A percentile compares a stretch with the other conserved stretches of the same genome.
Conservation (phyloP, 2,329 filamentous ascomycete genomes). For the Pseudocercospora fijiensis region DNA sequence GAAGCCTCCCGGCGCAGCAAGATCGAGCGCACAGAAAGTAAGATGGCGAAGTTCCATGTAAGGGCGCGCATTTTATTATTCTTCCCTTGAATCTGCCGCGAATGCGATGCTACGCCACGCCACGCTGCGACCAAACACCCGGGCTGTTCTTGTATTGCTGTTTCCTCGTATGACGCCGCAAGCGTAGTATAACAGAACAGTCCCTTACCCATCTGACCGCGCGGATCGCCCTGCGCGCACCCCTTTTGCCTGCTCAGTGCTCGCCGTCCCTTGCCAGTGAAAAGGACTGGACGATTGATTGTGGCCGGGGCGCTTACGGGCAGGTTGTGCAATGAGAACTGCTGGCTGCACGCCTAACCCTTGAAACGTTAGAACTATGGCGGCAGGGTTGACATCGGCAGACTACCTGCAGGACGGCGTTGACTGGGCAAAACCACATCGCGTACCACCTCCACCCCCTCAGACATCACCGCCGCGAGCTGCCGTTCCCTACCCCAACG, state of each 20-base stretch:
- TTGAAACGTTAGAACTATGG: conserved; percentile 27
- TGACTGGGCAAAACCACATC: conserved; percentile 30
- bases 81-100: neutral
- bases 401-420: conserved; percentile 24
- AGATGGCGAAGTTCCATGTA: neutral
- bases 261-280: neutral
- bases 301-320: conserved; percentile 1
- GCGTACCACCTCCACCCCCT: conserved; percentile 25
- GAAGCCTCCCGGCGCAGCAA: neutral
- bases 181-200: neutral
- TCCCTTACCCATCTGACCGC: neutral
- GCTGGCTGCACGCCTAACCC: conserved; percentile 6
- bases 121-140: neutral
- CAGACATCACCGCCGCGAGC: conserved; percentile 1
- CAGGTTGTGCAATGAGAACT: neutral
- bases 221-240: conserved; percentile 1
- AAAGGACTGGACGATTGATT: neutral
- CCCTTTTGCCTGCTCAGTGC: neutral
- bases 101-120: too few relatives aligned
- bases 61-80: neutral
- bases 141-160: neutral
- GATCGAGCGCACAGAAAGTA: neutral
- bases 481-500: neutral
- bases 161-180: conserved; percentile 8
- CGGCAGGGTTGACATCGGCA: conserved; percentile 26